Evolutionary conservation across 2,329 filamentous ascomycete genomes (phyloP), one percentile per base, ranked within the genome.

Genomic region (Seiridium cupressi): DNA sequence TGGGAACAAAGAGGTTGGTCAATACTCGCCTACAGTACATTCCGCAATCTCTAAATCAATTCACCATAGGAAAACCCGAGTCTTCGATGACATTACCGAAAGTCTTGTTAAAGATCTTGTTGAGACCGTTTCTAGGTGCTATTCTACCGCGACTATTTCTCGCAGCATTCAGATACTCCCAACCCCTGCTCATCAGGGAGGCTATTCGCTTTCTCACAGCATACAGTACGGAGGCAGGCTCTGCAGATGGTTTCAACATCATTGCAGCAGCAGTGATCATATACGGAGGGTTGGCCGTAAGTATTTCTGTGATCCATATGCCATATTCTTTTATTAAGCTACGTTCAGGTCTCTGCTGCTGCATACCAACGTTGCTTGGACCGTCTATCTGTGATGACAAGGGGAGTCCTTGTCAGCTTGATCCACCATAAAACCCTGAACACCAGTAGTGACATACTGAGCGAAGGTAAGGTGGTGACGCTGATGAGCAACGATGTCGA

Each of bases 401-500:
- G 71, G 53, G 73, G 74, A 7, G 70, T 72, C 0, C 70, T 76
- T 0, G 67, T 76, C 4, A 72, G 70, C 1, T 66, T 81, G 1
- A 74, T 74, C 53, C 69, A 79, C 58, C 55, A 71, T 32, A 73
- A 74, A 44, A 67, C 66, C 0, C 63, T 77, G 56, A 58, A 63
- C 4, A 65, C 60, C 3, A 63, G 61, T 26, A 61, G 53, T 18
- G 62, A 63, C 26, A 62, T 62, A 26, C 68, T 71, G 47, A 69
- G 72, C 13, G 68, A 74, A 11, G 73, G 72, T 3, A 71, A 69
- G 38, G 71, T 73, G 2, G 65, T 74, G 2, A 77, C 77, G 0
- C 66, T 81, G 0, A 74, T 76, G 67, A 80, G 72, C 60, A 79
- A 71, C 2, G 78, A 81, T 63, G 69, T 74, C 2, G 71, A 74